Conservation (phyloP, 2,329 filamentous ascomycete species). For the Grosmannia huntii region DNA sequence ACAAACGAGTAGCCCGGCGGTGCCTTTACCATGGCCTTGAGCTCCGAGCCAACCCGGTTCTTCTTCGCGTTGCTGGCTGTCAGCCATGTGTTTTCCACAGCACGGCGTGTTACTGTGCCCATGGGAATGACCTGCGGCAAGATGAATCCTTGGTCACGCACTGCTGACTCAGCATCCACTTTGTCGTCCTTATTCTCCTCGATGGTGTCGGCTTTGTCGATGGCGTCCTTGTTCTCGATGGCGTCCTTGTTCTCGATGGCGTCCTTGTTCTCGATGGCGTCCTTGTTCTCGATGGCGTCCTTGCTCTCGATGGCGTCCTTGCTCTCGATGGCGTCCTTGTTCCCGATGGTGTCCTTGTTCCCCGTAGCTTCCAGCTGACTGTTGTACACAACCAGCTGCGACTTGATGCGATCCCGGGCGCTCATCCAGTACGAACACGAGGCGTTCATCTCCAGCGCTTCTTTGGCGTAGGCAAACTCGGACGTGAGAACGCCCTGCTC, state of each 20-base stretch:
- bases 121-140: conserved; percentile 93
- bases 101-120: conserved; percentile 89
- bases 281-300: no score
- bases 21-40: conserved; percentile 93
- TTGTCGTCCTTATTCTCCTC: not conserved
- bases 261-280: no score
- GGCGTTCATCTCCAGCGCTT: conserved; percentile 95
- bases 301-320: no score
- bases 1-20: conserved; percentile 88
- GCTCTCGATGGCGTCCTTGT: no score
- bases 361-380: no score
- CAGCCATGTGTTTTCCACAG: conserved; percentile 96
- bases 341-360: no score
- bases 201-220: no score
- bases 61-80: conserved; percentile 95
- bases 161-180: not conserved
- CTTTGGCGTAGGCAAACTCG: conserved; percentile 80
- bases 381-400: conserved; percentile 89
- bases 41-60: conserved; percentile 88
- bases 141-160: conserved; percentile 58
- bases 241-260: no score
- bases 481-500: conserved; percentile 81
- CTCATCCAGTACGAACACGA: conserved; percentile 99
- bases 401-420: conserved; percentile 80
- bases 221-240: no score